phyloP scores from a whole-genome alignment of 139 green algal genomes.

The Trebouxia sp. region DNA sequence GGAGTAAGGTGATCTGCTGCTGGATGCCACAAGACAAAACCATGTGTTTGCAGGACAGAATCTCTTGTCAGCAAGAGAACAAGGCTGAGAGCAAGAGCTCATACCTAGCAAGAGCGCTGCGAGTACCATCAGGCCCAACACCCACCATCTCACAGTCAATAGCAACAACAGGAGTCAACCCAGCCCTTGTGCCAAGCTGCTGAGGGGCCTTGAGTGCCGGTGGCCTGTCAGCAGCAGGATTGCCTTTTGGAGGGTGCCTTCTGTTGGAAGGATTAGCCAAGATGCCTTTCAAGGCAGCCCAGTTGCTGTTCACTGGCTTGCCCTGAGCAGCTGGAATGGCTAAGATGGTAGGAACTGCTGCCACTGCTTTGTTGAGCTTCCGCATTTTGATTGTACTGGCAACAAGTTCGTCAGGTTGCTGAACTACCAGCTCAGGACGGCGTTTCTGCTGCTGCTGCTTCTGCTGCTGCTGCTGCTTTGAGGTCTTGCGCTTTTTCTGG shows the following conservation, averaged over 20 bases:
- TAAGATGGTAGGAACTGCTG: slow-evolving; percentile 18
- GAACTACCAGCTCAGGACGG: too few species aligned
- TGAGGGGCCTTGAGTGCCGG: not conserved
- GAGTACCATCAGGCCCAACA: slow-evolving; percentile 62
- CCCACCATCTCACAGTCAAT: slow-evolving; percentile 99
- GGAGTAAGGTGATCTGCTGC: too few species aligned
- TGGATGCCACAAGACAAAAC: too few species aligned
- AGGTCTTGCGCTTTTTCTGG: too few species aligned
- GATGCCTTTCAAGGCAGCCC: slow-evolving; percentile 26
- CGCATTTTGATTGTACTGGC: not conserved
- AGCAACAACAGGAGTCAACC: slow-evolving; percentile 61
- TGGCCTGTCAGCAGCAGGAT: not conserved
- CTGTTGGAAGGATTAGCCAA: not conserved
- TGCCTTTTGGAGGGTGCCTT: not conserved
- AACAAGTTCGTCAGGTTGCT: too few species aligned
- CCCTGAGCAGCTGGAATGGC: not conserved
- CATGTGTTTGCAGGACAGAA: not conserved
- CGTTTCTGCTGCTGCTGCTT: too few species aligned
- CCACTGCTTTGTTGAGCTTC: not conserved
- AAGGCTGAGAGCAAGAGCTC: not conserved
- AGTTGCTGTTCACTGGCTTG: slow-evolving; percentile 30
- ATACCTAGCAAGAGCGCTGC: slow-evolving; percentile 71
- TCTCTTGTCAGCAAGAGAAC: not conserved
- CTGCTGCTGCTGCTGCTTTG: too few species aligned
- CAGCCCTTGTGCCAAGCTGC: not conserved